Conservation (phyloP, 148 eudicot species). For the Rhododendron griersonianum region DNA sequence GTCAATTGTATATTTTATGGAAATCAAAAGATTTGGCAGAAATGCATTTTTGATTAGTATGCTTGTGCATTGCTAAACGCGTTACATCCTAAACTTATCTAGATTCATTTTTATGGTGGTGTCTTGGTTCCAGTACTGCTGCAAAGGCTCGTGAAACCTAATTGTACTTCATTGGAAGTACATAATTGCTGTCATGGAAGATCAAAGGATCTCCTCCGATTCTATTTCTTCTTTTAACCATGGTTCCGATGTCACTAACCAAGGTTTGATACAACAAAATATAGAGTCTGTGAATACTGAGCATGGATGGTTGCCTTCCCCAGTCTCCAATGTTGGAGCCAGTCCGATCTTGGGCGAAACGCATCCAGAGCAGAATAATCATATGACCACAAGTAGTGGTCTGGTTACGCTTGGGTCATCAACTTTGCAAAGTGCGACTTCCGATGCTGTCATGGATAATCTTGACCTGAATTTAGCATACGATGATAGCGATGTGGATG, state of each 20-base stretch:
- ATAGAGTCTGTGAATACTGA: too few species aligned
- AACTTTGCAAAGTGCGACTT: neutral
- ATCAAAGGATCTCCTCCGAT: constrained; percentile 37
- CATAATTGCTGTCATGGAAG: constrained; percentile 30
- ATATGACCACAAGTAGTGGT: neutral
- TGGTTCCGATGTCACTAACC: too few species aligned
- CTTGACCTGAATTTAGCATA: neutral
- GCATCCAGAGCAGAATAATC: neutral
- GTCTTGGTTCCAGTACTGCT: neutral
- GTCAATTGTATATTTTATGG: neutral
- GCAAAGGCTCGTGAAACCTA: neutral
- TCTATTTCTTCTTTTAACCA: constrained; percentile 23
- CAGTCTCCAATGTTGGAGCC: neutral
- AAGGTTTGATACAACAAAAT: neutral
- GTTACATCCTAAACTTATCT: neutral
- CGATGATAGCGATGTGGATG: neutral
- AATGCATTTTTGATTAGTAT: neutral
- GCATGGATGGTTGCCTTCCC: neutral
- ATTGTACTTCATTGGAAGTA: neutral
- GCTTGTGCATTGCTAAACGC: neutral
- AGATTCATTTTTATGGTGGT: neutral
- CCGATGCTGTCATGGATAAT: constrained; percentile 1
- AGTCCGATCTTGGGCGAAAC: neutral
- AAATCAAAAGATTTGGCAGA: neutral
- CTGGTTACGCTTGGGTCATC: neutral